phyloP scores from a whole-genome alignment of 1,139 yeast genomes.

The Yamadazyma aaseri region DNA sequence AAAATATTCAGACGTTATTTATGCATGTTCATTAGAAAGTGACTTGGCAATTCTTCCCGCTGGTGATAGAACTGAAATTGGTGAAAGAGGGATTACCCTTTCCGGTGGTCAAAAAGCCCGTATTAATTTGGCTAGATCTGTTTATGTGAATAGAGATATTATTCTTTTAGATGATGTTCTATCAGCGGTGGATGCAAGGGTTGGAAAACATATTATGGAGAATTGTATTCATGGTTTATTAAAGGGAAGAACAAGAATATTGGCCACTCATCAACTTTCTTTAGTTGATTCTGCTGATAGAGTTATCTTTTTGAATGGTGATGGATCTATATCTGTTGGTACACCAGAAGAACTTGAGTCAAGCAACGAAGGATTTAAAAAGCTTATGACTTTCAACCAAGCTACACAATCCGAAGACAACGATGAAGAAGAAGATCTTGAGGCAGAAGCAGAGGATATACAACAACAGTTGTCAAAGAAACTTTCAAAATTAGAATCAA shows the following conservation, averaged over 20 bases:
- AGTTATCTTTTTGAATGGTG: constrained; percentile 39
- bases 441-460: constrained; percentile 23
- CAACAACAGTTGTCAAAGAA: constrained; percentile 11
- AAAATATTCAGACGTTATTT: constrained; percentile 30
- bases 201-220: constrained; percentile 45
- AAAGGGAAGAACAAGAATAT: constrained; percentile 36
- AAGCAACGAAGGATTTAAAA: constrained; percentile 20
- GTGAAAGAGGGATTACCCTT: constrained; percentile 48
- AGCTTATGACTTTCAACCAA: constrained; percentile 20
- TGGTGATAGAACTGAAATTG: constrained; percentile 48
- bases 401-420: constrained; percentile 22
- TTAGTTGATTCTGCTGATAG: constrained; percentile 42
- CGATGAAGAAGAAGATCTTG: constrained; percentile 21
- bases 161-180: constrained; percentile 46
- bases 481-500: constrained; percentile 16
- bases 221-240: constrained; percentile 37
- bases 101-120: constrained; percentile 53
- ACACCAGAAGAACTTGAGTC: constrained; percentile 34
- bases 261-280: constrained; percentile 49
- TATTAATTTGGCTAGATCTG: constrained; percentile 46
- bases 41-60: constrained; percentile 41
- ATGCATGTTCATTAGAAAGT: constrained; percentile 36
- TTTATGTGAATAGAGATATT: constrained; percentile 39
- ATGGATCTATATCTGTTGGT: constrained; percentile 40
- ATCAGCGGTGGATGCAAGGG: constrained; percentile 51